A percentile compares a stretch with the other conserved stretches of the same genome.
phyloP scores from a whole-genome alignment of 1,284 basidiomycete genomes.

The Leccinum proliferum region DNA sequence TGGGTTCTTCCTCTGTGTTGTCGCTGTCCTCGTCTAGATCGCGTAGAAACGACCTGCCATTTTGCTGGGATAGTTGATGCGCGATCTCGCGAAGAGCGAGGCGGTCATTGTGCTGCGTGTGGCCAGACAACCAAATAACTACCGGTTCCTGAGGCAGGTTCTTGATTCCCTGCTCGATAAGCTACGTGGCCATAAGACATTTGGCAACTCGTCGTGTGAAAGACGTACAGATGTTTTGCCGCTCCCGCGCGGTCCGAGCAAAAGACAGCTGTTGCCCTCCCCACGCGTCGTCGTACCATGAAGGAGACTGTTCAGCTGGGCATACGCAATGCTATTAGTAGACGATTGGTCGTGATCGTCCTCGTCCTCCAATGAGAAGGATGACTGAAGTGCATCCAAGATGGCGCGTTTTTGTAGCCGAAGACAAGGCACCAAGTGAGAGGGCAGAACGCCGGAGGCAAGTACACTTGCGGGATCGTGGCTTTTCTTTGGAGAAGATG shows the following conservation, averaged over 20 bases:
- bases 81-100: conserved; percentile 93
- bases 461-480: not conserved
- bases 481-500: conserved; percentile 16
- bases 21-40: conserved; percentile 34
- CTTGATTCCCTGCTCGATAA: conserved; percentile 52
- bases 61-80: conserved; percentile 70
- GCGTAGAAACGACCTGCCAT: conserved; percentile 48
- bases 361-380: conserved; percentile 22
- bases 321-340: conserved; percentile 44
- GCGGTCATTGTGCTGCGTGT: conserved; percentile 79
- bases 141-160: conserved; percentile 50
- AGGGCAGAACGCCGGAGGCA: conserved; percentile 26
- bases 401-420: conserved; percentile 55
- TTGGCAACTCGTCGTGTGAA: not conserved
- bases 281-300: conserved; percentile 69
- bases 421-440: conserved; percentile 39
- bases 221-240: conserved; percentile 75
- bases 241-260: conserved; percentile 78
- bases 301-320: conserved; percentile 60
- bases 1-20: conserved; percentile 29
- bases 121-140: conserved; percentile 79
- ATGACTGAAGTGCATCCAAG: conserved; percentile 41
- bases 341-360: conserved; percentile 31
- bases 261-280: conserved; percentile 87
- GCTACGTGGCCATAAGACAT: conserved; percentile 31